Base-by-base conservation (phyloP, 495 filamentous ascomycete species). In the Echria macrotheca region DNA sequence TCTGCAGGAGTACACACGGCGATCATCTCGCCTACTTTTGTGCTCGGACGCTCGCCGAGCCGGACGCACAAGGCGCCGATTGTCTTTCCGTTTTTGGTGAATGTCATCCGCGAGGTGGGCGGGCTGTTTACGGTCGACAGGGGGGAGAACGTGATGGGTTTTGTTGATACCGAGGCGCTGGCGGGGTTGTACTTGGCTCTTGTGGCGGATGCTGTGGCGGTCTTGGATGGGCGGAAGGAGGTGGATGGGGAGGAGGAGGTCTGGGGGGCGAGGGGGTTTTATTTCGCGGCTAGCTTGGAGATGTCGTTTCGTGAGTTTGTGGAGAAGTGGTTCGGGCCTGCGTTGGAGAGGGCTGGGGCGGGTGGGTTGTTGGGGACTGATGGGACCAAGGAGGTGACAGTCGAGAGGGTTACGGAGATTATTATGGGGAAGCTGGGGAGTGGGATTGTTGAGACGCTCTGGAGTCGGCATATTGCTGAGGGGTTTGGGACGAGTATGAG, bases 401-500 rank as follows among this genome's bases (percentile, higher is more conserved):
- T 44, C 37, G 51, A 28, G 15, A 19, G 43, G 8, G 29, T 44
- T 8, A 44, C 43, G 12, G 19, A 22, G n/a, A 38, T 49, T 12
- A 29, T 55, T 9, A 31, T 42, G 33, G 41, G 8, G 10, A 28
- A 24, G 19, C 11, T 40, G n/a, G 46, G 28, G 12, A 46, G 29
- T 6, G 23, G 15, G n/a, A n/a, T n/a, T n/a, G 18, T n/a, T 4
- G 47, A 25, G 15, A 28, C 36, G 3, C 10, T 47, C 21, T 55
- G 43, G 35, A 47, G 47, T 37, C 15, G 35, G 11, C 47, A 51
- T 11, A 55, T 55, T 41, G 47, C 52, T 1, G 47, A 55, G 33
- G 52, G 52, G 25, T 55, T 55, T 37, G 52, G 52, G 19, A 46
- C 26, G 2, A 25, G 31, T 0, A 47, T 51, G 53, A 44, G 43